Evolutionary conservation across 2,329 filamentous ascomycete species (phyloP).

Genomic region (Penicillium sp.): DNA sequence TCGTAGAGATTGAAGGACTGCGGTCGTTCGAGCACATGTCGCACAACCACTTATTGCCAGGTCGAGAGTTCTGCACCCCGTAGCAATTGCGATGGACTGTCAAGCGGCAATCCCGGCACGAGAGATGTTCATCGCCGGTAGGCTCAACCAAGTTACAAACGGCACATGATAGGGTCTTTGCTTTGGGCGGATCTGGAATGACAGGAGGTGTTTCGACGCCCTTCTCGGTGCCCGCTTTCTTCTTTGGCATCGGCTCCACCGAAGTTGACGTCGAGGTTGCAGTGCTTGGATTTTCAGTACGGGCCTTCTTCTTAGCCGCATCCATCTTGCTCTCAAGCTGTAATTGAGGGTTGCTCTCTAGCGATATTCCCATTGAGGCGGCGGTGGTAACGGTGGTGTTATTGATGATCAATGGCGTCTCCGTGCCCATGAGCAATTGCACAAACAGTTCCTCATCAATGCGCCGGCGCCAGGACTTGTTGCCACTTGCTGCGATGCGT

Average conservation of each 20-base stretch:
- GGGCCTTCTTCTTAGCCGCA: slow-evolving; percentile 65
- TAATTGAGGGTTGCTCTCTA: slow-evolving; percentile 39
- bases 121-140: slow-evolving; percentile 71
- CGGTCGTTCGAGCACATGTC: slow-evolving; percentile 96
- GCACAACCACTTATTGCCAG: slow-evolving; percentile 83
- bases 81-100: slow-evolving; percentile 93
- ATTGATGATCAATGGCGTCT: slow-evolving; percentile 50
- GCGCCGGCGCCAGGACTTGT: slow-evolving; percentile 82
- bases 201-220: slow-evolving; percentile 61
- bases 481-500: slow-evolving; percentile 79
- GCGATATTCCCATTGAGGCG: slow-evolving; percentile 46
- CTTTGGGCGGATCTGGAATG: slow-evolving; percentile 77
- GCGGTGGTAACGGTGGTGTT: slow-evolving; percentile 49
- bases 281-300: slow-evolving; percentile 55
- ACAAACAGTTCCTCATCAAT: slow-evolving; percentile 82
- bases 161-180: slow-evolving; percentile 79
- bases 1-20: slow-evolving; percentile 87
- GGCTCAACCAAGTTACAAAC: slow-evolving; percentile 79
- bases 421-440: slow-evolving; percentile 51
- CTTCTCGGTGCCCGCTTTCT: slow-evolving; percentile 64
- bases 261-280: slow-evolving; percentile 50
- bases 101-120: slow-evolving; percentile 85
- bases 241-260: slow-evolving; percentile 60
- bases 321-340: slow-evolving; percentile 46
- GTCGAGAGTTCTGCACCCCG: slow-evolving; percentile 73